Base-by-base conservation (phyloP, 768 basidiomycete genomes). In the Russula earlei region DNA sequence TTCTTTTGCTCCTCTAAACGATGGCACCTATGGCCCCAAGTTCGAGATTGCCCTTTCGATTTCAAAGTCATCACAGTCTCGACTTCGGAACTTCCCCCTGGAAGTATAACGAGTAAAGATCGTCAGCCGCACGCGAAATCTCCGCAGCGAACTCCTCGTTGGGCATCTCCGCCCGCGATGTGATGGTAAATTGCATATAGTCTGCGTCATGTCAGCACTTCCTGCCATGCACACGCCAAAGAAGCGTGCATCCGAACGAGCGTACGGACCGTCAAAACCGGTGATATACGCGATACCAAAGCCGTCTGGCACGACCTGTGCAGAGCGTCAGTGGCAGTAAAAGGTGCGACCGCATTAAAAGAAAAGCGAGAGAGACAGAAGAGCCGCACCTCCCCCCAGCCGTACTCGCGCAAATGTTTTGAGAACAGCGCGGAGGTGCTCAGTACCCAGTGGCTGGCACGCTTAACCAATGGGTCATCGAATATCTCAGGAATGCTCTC, bases 281-380 rank as follows among this genome's bases (percentile, higher is more conserved):
- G 93, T 93, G 80, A 91, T 84, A 66, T 97, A 97, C 12, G 91
- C 87, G 29, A 97, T 85, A 31, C 94, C 94, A 66, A 94, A 97
- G 1, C 94, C 94, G 61, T 96, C 85, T 1, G 89, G 84, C 24
- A 95, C 91, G 43, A 97, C 88, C 78, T 79, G 34, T n/a, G n/a
- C 17, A 20, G 15, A 24, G 24, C 24, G 36, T 49, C 24, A 49
- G 37, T 17, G 9, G 15, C 10, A 29, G 31, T 8, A 37, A 42
- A 41, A n/a, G n/a, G 7, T 3, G 34, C 4, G 34, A 1, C 34
- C 11, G 1, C n/a, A n/a, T n/a, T n/a, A 54, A 54, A 52, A 29
- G 17, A 36, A 44, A 12, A 42, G 8, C 33, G 4, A 12, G n/a
- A n/a, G n/a, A n/a, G n/a, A n/a, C n/a, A n/a, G n/a, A n/a, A n/a